Evolutionary conservation across 139 green algal species (phyloP).

Genomic region (Micractinium conductrix): DNA sequence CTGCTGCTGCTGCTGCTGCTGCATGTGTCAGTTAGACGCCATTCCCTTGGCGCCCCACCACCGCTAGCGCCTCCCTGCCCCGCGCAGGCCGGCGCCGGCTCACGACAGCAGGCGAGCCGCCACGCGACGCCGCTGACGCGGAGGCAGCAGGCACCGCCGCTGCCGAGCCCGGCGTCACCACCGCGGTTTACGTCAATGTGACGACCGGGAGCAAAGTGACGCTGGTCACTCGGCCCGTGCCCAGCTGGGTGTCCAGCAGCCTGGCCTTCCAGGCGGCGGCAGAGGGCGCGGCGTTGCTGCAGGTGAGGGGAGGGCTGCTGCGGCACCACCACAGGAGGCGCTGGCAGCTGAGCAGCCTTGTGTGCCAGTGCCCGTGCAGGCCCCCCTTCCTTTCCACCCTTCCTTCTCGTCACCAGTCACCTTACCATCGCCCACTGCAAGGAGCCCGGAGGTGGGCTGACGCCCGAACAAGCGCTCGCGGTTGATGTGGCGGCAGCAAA

Average conservation of each 20-base stretch:
- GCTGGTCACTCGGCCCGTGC: not conserved
- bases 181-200: not conserved
- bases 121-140: no score
- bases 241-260: not conserved
- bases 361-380: no score
- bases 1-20: no score
- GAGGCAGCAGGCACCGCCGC: not conserved
- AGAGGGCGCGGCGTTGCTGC: not conserved
- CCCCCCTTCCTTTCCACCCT: no score
- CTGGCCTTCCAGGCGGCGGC: not conserved
- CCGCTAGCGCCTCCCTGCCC: no score
- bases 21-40: no score
- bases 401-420: no score
- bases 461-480: not conserved
- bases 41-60: no score
- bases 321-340: not conserved
- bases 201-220: not conserved
- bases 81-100: not conserved
- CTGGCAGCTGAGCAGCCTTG: not conserved
- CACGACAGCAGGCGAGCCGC: not conserved
- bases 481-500: not conserved
- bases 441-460: not conserved
- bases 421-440: no score
- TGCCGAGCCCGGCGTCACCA: not conserved
- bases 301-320: not conserved